Base-by-base conservation (phyloP, 2,329 filamentous ascomycete genomes). In the Penicillium brevicompactum region DNA sequence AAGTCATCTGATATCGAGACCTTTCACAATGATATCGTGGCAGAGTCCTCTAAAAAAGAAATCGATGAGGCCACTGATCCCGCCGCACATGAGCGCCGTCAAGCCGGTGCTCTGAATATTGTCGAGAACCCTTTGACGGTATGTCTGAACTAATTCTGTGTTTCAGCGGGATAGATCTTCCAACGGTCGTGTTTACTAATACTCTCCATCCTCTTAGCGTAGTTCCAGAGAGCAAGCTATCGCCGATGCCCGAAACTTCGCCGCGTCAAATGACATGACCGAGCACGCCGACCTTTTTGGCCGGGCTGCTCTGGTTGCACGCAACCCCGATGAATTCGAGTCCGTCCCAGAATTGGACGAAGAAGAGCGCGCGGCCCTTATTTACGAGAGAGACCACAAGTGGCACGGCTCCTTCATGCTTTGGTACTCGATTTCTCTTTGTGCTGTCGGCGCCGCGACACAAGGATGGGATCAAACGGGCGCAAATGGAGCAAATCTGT, bases 381-480 rank as follows among this genome's bases (percentile, higher is more conserved):
- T 67, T 9, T 71, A 77, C 31, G 80, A 82, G 62, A 66, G 75
- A 30, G 66, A 73, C 10, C 75, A 80, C 58, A 76, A 76, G 57
- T 82, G 80, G 79, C 71, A 72, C 7, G 78, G 80, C 18, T 76
- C 80, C 0, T 53, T 43, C 11, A 62, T 72, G 34, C 69, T 82
- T 5, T 81, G 80, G 67, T 73, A 76, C 53, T 78, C 78, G 18
- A 77, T 82, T 55, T 72, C 76, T 32, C 67, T 81, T 18, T 80
- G 77, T 60, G 79, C 78, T 9, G 69, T 82, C 42, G 79, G 75
- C 10, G 78, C 79, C 24, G 78, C 78, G 11, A 76, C 80, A 0
- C 80, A 82, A 57, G 76, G 76, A 30, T 82, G 79, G 80, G 79
- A 81, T 69, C 80, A 82, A 63, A 81, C 79, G 10, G 80, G 78